Base-by-base conservation (phyloP, 805 yeast genomes). In the Saccharomycopsis capsularis region DNA sequence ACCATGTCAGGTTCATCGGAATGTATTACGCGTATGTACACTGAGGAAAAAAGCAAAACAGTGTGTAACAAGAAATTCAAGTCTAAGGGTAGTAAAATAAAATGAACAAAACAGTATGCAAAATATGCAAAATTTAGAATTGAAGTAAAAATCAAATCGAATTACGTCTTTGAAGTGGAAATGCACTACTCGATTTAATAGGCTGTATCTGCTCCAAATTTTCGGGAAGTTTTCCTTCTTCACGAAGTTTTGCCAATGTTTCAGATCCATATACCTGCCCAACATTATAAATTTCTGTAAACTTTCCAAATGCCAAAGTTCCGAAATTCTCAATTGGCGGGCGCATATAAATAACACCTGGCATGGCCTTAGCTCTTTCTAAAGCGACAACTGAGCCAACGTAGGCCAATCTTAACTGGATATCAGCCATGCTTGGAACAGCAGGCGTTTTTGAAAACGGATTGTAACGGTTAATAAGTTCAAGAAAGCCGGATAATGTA, bases 281-380 rank as follows among this genome's bases (percentile, higher is more conserved):
- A 9, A 87, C 90, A 23, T 76, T 69, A 57, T 82, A 85, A 44
- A 93, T 88, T 63, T 90, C 96, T 56, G 86, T 95, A 63, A 91
- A 93, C 63, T 85, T 88, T 13, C 82, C 87, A 66, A 91, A 91
- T 59, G 91, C 99, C 42, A 93, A 71, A 0, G 98, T 93, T 0
- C 90, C 96, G 63, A 81, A 91, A 53, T 78, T 75, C 57, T 91
- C 97, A 58, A 93, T 85, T 0, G 99, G 99, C 3, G 99, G 99
- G 41, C 99, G 75, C 56, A 89, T 69, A 60, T 91, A 91, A 5
- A 85, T 69, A 11, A 93, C 91, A 0, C 96, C 96, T 0, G 88
- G 84, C 0, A 89, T 82, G 25, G 63, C 69, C 61, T 91, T 93
- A 1, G 96, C 97, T 51, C 75, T 73, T 59, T 91, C 96, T 43